Conservation (phyloP, 306 rosid genomes). For the Crotalaria pallida region DNA sequence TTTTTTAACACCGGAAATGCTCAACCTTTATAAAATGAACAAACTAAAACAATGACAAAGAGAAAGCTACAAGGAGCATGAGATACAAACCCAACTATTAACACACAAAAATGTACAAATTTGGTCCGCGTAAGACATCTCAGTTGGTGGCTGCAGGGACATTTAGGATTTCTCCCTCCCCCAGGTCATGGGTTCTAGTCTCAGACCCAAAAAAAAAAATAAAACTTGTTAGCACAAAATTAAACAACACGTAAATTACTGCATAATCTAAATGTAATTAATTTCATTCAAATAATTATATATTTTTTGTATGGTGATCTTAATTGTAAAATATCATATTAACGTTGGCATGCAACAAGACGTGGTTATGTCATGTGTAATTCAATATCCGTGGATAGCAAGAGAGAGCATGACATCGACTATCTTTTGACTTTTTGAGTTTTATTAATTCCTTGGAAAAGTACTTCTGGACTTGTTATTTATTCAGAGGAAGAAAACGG, state of each 20-base stretch:
- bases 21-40: no score
- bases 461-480: neutral
- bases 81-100: no score
- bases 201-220: no score
- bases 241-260: neutral
- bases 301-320: neutral
- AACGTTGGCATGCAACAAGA: neutral
- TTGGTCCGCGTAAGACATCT: no score
- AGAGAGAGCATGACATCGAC: no score
- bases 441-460: neutral
- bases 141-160: no score
- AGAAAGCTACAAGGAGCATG: no score
- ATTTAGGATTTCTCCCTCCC: no score
- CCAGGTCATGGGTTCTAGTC: no score
- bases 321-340: neutral
- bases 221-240: neutral
- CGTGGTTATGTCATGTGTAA: neutral
- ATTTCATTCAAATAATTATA: neutral
- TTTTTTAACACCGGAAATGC: no score
- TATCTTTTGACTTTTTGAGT: neutral
- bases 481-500: constrained; percentile 1
- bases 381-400: neutral
- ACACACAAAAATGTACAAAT: no score
- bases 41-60: no score
- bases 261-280: neutral